Conservation (phyloP, 495 filamentous ascomycete genomes). For the Terfezia claveryi region DNA sequence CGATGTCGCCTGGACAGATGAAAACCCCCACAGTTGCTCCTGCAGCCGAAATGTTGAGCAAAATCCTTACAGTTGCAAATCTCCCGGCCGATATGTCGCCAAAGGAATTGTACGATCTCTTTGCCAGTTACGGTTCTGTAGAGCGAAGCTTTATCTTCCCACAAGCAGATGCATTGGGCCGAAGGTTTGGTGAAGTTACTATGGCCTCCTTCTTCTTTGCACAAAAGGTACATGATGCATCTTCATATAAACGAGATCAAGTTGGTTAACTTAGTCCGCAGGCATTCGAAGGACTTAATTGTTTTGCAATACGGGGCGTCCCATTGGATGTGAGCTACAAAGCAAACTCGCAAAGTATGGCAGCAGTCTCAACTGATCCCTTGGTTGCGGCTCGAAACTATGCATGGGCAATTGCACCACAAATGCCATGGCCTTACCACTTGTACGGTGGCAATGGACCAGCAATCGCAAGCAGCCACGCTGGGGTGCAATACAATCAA, state of each 20-base stretch:
- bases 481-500: neutral
- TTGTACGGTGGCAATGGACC: neutral
- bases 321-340: conserved; percentile 14
- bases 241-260: neutral
- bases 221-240: conserved; percentile 10
- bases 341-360: conserved; percentile 1
- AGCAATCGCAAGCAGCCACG: neutral
- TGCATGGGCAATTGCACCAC: neutral
- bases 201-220: conserved; percentile 16
- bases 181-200: conserved; percentile 16
- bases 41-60: neutral
- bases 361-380: conserved; percentile 3
- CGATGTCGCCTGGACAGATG: too few species aligned
- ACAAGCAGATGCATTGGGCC: conserved; percentile 8
- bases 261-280: neutral
- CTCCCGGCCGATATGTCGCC: conserved; percentile 17
- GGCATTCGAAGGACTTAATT: conserved; percentile 14
- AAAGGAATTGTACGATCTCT: conserved; percentile 14
- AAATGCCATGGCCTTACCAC: neutral
- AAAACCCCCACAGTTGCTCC: neutral
- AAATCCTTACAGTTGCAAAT: conserved; percentile 12
- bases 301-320: conserved; percentile 8
- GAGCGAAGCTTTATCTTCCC: conserved; percentile 18
- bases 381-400: conserved; percentile 3
- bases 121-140: conserved; percentile 9